Evolutionary conservation across 352 stramenopile species (phyloP).

Genomic region (Pythium oligandrum): DNA sequence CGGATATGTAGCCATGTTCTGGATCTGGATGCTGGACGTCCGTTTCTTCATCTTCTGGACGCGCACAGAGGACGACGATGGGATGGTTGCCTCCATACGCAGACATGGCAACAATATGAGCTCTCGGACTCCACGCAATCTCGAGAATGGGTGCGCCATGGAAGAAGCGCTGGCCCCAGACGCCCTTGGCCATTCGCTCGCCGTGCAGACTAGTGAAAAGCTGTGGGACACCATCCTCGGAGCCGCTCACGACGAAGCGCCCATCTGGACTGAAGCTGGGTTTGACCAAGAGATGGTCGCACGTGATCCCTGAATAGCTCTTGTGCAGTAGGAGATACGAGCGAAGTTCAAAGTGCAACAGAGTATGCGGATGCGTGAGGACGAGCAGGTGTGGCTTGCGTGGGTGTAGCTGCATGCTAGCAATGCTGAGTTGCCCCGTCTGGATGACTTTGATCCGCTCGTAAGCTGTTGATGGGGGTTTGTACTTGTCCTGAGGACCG

Average conservation of each 20-base stretch:
- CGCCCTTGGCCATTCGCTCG: slow-evolving; percentile 28
- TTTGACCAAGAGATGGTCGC: slow-evolving; percentile 39
- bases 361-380: slow-evolving; percentile 46
- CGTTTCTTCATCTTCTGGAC: slow-evolving; percentile 26
- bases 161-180: slow-evolving; percentile 64
- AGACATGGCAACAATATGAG: slow-evolving; percentile 59
- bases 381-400: slow-evolving; percentile 63
- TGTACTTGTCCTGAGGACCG: neutral
- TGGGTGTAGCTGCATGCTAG: slow-evolving; percentile 53
- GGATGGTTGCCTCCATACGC: slow-evolving; percentile 59
- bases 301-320: slow-evolving; percentile 46
- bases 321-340: slow-evolving; percentile 76
- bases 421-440: slow-evolving; percentile 45
- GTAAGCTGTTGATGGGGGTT: slow-evolving; percentile 10
- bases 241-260: slow-evolving; percentile 51
- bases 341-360: slow-evolving; percentile 71
- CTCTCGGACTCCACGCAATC: slow-evolving; percentile 52
- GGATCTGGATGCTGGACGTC: neutral
- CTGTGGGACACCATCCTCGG: slow-evolving; percentile 52
- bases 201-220: slow-evolving; percentile 55
- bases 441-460: slow-evolving; percentile 46
- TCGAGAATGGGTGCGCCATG: slow-evolving; percentile 41
- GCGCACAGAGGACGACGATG: slow-evolving; percentile 53
- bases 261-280: slow-evolving; percentile 63
- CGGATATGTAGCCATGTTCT: too few species aligned